Percentiles rank a stretch among this genome's conserved stretches.
Evolutionary conservation across 1,139 yeast species (phyloP).

Genomic region (Saccharomyces hybrid): DNA sequence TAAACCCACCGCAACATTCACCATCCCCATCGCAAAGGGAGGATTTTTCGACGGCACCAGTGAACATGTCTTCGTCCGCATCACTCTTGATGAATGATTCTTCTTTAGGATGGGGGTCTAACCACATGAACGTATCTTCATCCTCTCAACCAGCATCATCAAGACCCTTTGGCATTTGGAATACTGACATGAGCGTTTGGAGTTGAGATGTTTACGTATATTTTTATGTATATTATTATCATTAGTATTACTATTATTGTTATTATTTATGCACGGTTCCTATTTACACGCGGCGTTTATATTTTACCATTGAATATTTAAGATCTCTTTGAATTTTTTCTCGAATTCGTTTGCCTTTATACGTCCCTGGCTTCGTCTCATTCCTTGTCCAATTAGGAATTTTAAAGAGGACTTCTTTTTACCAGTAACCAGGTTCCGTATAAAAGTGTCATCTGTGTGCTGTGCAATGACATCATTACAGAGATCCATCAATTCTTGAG

Average conservation of each 20-base stretch:
- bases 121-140: slow-evolving; percentile 16
- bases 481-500: slow-evolving; percentile 41
- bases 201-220: slow-evolving; percentile 14
- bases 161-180: slow-evolving; percentile 27
- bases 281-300: neutral
- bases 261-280: slow-evolving; percentile 1
- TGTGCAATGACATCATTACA: slow-evolving; percentile 46
- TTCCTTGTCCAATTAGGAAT: slow-evolving; percentile 74
- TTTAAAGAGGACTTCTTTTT: slow-evolving; percentile 58
- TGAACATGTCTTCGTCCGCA: neutral
- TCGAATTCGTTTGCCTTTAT: slow-evolving; percentile 46
- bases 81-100: slow-evolving; percentile 15
- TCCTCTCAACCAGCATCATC: slow-evolving; percentile 14
- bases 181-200: slow-evolving; percentile 32
- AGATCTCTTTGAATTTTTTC: slow-evolving; percentile 34
- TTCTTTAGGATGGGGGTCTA: slow-evolving; percentile 25
- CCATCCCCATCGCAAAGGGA: neutral
- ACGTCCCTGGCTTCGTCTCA: slow-evolving; percentile 69
- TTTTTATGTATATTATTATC: slow-evolving; percentile 5
- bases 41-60: neutral
- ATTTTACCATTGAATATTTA: slow-evolving; percentile 15
- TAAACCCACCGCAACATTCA: neutral
- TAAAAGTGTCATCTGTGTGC: slow-evolving; percentile 45
- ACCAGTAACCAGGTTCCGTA: slow-evolving; percentile 48
- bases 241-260: slow-evolving; percentile 1